Evolutionary conservation across 371 early-diverging fungal species (phyloP).

Genomic region (Cladochytrium tenue): DNA sequence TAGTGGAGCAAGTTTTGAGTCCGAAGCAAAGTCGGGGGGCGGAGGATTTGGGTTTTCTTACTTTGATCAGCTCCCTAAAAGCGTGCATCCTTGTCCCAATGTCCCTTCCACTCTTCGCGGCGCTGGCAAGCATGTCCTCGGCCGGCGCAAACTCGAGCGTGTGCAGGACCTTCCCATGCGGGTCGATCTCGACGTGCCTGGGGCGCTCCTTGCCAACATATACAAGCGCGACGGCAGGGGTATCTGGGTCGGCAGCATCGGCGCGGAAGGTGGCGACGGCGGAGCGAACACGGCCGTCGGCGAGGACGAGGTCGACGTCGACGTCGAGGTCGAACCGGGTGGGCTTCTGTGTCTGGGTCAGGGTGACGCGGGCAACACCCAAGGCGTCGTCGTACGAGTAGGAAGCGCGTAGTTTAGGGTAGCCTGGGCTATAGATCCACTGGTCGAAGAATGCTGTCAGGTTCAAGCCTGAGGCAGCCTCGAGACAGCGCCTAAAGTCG

Average conservation of each 20-base stretch:
- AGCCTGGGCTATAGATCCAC: slow-evolving; percentile 62
- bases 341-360: slow-evolving; percentile 61
- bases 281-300: slow-evolving; percentile 34
- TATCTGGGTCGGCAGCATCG: slow-evolving; percentile 13
- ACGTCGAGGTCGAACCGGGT: slow-evolving; percentile 50
- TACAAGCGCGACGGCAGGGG: slow-evolving; percentile 21
- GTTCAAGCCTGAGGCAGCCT: slow-evolving; percentile 54
- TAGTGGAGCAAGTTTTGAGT: slow-evolving; percentile 53
- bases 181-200: slow-evolving; percentile 50
- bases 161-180: slow-evolving; percentile 48
- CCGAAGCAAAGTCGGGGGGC: slow-evolving; percentile 19
- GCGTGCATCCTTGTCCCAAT: slow-evolving; percentile 39
- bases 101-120: slow-evolving; percentile 36
- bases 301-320: slow-evolving; percentile 51
- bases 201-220: slow-evolving; percentile 31
- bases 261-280: slow-evolving; percentile 32
- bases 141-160: slow-evolving; percentile 51
- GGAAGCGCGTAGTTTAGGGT: slow-evolving; percentile 51
- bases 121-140: slow-evolving; percentile 46
- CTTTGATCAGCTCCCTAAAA: slow-evolving; percentile 45
- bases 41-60: neutral
- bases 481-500: slow-evolving; percentile 55
- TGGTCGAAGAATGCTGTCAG: slow-evolving; percentile 65
- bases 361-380: slow-evolving; percentile 30
- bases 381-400: slow-evolving; percentile 33